Evolutionary conservation across 1,284 basidiomycete species (phyloP), one percentile per base, ranked within the genome.

Genomic region (Naganishia sp.): DNA sequence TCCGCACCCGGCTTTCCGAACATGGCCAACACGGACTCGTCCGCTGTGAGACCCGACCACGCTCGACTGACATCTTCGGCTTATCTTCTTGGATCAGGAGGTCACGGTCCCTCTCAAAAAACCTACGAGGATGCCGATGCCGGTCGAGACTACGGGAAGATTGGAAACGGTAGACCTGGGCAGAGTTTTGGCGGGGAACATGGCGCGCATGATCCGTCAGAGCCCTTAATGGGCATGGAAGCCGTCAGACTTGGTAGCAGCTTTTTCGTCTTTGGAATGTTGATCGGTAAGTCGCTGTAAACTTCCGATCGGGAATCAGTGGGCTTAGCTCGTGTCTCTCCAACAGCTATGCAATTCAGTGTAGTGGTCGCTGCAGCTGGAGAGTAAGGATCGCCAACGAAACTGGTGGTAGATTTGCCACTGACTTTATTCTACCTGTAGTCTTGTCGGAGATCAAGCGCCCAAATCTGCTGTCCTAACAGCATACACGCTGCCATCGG

Each of bases 381-480:
- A 59, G 64, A 66, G 64, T 66, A 46, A 39, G 64, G 46, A 10
- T 54, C 28, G 28, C 28, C 28, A 11, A 43, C 4, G 46, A 46
- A 10, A 7, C 16, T 6, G n/a, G n/a, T 25, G 3, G 36, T 39
- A 13, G 15, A 21, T 28, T 50, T 10, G 25, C 21, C 10, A 6
- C 25, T 18, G 23, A 28, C 6, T 2, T n/a, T 33, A 3, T 10
- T 3, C n/a, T 2, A 13, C 33, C 15, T 4, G 5, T 39, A 66
- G 64, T 25, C 56, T 66, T 31, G 64, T 66, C 7, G 64, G 64
- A 10, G 64, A 66, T 45, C 56, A 59, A 46, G 64, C 64, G 48
- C 64, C 64, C n/a, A 66, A 66, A 53, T 66, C 64, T 18, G 64
- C 64, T 9, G 64, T 66, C 0, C 44, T 66, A 13, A 66, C 64